Conservation (phyloP, 805 yeast genomes). For the Wickerhamomyces rabaulensis region DNA sequence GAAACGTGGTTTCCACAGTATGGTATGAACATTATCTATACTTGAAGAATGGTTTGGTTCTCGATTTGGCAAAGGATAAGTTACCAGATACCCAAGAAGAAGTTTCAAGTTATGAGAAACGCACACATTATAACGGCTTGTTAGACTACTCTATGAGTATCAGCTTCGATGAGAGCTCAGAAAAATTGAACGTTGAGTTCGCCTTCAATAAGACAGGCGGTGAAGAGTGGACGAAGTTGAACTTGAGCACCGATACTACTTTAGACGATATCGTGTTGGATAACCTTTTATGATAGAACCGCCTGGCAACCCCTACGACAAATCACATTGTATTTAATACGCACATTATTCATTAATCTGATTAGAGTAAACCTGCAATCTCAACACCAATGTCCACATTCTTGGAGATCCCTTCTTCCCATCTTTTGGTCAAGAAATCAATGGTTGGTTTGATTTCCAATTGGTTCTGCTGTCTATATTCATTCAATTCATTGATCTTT, state of each 20-base stretch:
- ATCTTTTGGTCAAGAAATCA: slow-evolving; percentile 40
- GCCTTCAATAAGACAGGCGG: background rate
- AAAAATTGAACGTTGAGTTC: background rate
- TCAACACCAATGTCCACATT: slow-evolving; percentile 34
- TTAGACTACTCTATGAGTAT: background rate
- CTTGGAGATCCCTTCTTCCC: slow-evolving; percentile 36
- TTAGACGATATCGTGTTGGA: background rate
- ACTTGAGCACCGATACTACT: background rate
- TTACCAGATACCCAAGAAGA: background rate
- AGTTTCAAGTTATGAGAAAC: background rate
- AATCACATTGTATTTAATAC: background rate
- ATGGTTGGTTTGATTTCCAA: slow-evolving; percentile 37
- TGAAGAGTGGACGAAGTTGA: background rate
- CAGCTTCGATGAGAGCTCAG: background rate
- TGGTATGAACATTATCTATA: background rate
- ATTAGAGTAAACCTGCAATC: slow-evolving; percentile 15
- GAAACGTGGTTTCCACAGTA: background rate
- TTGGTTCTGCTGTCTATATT: slow-evolving; percentile 39
- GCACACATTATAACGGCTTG: background rate
- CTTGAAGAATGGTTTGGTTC: background rate
- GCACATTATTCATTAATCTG: too few relatives aligned
- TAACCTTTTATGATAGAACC: background rate
- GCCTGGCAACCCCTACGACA: too few relatives aligned
- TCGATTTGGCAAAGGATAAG: background rate
- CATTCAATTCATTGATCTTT: slow-evolving; percentile 37